phyloP scores from a whole-genome alignment of 345 rosid species.

The Mercurialis annua region DNA sequence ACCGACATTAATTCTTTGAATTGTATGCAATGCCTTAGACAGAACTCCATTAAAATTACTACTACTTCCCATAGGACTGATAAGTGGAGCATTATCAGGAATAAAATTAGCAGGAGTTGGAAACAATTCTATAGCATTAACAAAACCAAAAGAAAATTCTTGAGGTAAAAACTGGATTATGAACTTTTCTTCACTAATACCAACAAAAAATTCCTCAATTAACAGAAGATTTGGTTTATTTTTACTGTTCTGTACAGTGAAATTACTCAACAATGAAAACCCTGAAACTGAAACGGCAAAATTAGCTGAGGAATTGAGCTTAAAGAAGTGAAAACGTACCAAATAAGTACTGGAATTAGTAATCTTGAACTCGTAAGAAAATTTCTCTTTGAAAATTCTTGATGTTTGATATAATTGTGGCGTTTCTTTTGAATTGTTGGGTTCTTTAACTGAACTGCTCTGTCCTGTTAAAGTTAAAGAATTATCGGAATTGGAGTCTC shows the following conservation, averaged over 20 bases:
- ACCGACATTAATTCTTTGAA: conserved; percentile 46
- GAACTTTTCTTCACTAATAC: conserved; percentile 1
- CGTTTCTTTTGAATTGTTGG: neutral
- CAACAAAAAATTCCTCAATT: conserved; percentile 13
- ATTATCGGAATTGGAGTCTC: conserved; percentile 26
- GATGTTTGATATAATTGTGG: conserved; percentile 20
- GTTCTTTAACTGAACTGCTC: conserved; percentile 14
- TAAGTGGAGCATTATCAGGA: neutral
- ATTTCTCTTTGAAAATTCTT: conserved; percentile 14
- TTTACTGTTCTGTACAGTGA: neutral
- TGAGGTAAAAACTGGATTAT: conserved; percentile 35
- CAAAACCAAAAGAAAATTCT: conserved; percentile 41
- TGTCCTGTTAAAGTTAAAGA: conserved; percentile 19
- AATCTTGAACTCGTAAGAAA: conserved; percentile 15
- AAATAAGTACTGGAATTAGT: conserved; percentile 5
- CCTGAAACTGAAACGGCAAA: conserved; percentile 18
- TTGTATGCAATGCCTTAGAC: conserved; percentile 27
- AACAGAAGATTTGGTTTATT: neutral
- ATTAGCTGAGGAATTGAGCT: neutral
- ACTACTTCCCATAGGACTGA: conserved; percentile 6
- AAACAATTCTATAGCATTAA: conserved; percentile 71
- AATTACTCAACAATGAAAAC: conserved; percentile 8
- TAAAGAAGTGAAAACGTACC: conserved; percentile 24
- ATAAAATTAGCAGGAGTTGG: conserved; percentile 30
- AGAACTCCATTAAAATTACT: conserved; percentile 5